Percentiles rank a stretch among this genome's conserved stretches.
These are phyloP conservation scores for Nemania diffusa DNA, from an alignment of 2,329 filamentous ascomycete genomes.

Conservation along the genomic window DNA sequence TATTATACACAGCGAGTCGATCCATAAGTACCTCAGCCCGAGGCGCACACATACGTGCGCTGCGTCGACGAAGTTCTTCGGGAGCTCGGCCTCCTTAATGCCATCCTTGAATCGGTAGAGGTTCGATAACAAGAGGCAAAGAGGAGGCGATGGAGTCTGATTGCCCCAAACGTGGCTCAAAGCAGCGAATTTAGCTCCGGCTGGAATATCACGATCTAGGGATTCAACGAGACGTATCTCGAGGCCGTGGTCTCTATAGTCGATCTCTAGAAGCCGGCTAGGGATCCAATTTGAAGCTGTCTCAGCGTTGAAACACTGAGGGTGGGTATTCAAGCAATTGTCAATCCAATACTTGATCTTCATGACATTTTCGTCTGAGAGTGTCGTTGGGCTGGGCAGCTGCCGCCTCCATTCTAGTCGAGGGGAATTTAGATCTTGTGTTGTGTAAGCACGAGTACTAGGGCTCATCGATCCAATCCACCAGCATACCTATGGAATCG, in stretches of 20 bases:
- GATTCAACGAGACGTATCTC: constrained; percentile 32
- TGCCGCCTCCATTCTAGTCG: constrained; percentile 20
- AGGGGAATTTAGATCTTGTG: constrained; percentile 17
- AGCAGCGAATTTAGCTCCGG: constrained; percentile 25
- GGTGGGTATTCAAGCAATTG: constrained; percentile 26
- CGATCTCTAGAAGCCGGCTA: constrained; percentile 30
- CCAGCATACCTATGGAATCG: constrained; percentile 32
- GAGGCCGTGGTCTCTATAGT: neutral
- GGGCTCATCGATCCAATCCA: neutral
- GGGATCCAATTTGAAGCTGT: constrained; percentile 29
- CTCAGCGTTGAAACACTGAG: constrained; percentile 14
- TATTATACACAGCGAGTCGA: constrained; percentile 35
- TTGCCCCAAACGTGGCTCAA: constrained; percentile 39
- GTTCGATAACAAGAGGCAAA: constrained; percentile 30
- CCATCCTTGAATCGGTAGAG: constrained; percentile 14
- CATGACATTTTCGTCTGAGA: constrained; percentile 31
- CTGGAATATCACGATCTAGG: neutral
- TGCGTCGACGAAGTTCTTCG: constrained; percentile 32
- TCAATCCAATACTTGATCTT: constrained; percentile 33
- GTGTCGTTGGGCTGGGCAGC: constrained; percentile 18
- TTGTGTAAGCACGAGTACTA: constrained; percentile 7
- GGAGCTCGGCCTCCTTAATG: constrained; percentile 26
- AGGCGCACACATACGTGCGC: constrained; percentile 30
- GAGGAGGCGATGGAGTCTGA: constrained; percentile 21
- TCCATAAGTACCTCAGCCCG: constrained; percentile 32